A percentile compares a stretch with the other conserved stretches of the same genome.
phyloP scores from a whole-genome alignment of 768 basidiomycete species.

The Leccinum subtestaceum region DNA sequence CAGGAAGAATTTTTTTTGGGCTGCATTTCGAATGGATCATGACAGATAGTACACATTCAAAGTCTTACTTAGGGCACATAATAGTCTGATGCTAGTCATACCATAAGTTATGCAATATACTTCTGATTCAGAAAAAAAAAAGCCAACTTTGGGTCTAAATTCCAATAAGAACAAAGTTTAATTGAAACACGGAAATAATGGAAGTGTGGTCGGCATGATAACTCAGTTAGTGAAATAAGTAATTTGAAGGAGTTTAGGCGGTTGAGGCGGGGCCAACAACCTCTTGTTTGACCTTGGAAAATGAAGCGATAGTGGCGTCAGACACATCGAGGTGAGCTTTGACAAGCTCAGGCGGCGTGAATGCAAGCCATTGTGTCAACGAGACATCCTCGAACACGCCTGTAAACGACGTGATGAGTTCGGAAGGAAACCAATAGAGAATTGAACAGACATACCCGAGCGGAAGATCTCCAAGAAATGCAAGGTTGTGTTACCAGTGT shows the following conservation, averaged over 20 bases:
- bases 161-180: neutral
- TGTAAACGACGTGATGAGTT: constrained; percentile 12
- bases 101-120: neutral
- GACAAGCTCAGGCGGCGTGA: constrained; percentile 56
- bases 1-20: neutral
- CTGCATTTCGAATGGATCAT: neutral
- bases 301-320: constrained; percentile 45
- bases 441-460: constrained; percentile 35
- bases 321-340: constrained; percentile 59
- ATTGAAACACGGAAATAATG: constrained; percentile 10
- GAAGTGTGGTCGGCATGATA: constrained; percentile 1
- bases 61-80: neutral
- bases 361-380: constrained; percentile 59
- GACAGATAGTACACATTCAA: neutral
- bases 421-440: too few species aligned
- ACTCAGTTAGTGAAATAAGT: neutral
- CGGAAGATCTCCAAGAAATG: constrained; percentile 63
- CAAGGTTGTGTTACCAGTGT: constrained; percentile 58
- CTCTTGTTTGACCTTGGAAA: constrained; percentile 50
- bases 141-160: neutral
- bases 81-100: neutral
- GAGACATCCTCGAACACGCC: constrained; percentile 56
- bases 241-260: neutral
- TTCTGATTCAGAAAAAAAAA: neutral
- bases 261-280: constrained; percentile 37